Conservation (phyloP, 2,329 filamentous ascomycete species). For the Lomentospora prolificans region DNA sequence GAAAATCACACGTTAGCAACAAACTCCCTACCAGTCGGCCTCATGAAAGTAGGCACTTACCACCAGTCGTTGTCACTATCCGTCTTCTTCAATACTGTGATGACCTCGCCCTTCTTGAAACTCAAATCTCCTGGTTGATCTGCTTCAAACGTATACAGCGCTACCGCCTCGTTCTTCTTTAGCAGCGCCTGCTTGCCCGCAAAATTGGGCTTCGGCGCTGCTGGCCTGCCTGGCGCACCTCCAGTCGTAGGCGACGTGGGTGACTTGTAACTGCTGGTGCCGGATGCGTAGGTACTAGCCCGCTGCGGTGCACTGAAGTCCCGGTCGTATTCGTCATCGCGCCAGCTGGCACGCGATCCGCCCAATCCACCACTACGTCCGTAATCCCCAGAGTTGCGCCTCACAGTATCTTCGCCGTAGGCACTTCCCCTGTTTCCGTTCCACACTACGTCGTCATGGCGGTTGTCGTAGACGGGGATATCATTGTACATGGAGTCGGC, state of each 20-base stretch:
- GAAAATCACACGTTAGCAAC: background rate
- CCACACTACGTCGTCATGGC: slow-evolving; percentile 76
- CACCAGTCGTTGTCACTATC: slow-evolving; percentile 96
- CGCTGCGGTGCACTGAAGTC: slow-evolving; percentile 30
- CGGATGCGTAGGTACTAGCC: slow-evolving; percentile 37
- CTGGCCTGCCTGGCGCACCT: slow-evolving; percentile 63
- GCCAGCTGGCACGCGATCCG: slow-evolving; percentile 1
- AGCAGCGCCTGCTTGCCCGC: slow-evolving; percentile 44
- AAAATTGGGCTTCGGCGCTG: slow-evolving; percentile 85
- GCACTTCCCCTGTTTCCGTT: slow-evolving; percentile 49
- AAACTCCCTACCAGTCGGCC: background rate
- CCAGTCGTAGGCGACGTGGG: slow-evolving; percentile 1
- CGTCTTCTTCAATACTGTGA: slow-evolving; percentile 89
- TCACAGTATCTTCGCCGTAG: slow-evolving; percentile 39
- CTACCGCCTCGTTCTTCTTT: slow-evolving; percentile 73
- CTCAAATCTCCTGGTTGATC: slow-evolving; percentile 87
- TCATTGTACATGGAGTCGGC: slow-evolving; percentile 84
- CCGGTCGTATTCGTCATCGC: slow-evolving; percentile 5
- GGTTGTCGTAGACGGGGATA: slow-evolving; percentile 76
- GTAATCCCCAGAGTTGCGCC: slow-evolving; percentile 14
- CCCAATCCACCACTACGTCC: slow-evolving; percentile 7
- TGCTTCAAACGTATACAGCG: slow-evolving; percentile 87
- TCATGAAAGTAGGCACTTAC: slow-evolving; percentile 35
- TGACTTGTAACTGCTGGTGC: background rate
- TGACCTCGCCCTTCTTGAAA: slow-evolving; percentile 96